Evolutionary conservation across 1,139 yeast genomes (phyloP), one percentile per base, ranked within the genome.

Genomic region (Pichia sp.): DNA sequence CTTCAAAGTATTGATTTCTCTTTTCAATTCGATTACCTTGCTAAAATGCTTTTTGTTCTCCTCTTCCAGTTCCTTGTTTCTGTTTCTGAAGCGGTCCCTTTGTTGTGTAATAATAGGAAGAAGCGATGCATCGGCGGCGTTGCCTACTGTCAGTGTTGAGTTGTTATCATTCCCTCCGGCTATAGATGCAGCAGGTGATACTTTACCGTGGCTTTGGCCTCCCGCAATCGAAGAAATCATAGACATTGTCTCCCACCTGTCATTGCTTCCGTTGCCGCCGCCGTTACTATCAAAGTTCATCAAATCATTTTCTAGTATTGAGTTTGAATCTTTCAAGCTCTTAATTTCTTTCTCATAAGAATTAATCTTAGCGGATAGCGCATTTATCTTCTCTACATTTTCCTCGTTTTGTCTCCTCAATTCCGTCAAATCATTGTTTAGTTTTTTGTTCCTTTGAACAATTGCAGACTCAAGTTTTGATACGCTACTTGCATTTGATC

Each of bases 61-160:
- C 54, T 87, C 87, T 67, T 93, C 98, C 52, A 93, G 76, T 66
- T 90, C 97, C 54, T 79, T 80, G 64, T 87, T 90, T 56, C 92
- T 79, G 34, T 82, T 80, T 63, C 95, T 82, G 75, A 92, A 90
- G 60, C 98, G 76, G 69, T 93, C 98, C 69, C 99, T 81, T 72
- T 93, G 99, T 65, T 93, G 92, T 26, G 97, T 90, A 36, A 93
- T 83, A 52, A 93, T 90, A 0, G 96, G 96, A 49, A 93, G 72
- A 45, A 93, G 85, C 0, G 90, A 79, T 6, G 75, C 32, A 40
- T 57, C 55, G 8, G 13, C 19, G 7, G 47, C 43, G 26, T 42
- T 29, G 10, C 26, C 51, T 6, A 31, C 7, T 8, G 38, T 45
- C 2, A 46, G 42, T 2, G 42, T 42, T 31, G 49, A 38, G 13